Conservation (phyloP, 2,329 filamentous ascomycete genomes). For the Alternaria triticimaculans region DNA sequence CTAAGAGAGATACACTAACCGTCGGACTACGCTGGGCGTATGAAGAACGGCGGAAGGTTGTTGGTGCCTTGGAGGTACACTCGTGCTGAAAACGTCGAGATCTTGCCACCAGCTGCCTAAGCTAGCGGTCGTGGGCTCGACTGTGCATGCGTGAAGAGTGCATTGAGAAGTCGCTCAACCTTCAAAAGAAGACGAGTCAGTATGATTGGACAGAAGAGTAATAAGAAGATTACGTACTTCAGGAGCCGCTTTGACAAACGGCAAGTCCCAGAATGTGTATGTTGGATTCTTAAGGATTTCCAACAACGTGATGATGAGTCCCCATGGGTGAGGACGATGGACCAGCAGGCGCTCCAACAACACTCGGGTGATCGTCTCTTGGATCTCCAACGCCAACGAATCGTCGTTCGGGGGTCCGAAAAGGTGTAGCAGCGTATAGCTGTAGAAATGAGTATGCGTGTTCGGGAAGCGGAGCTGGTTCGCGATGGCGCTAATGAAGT, state of each 20-base stretch:
- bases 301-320: conserved; percentile 83
- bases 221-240: conserved; percentile 61
- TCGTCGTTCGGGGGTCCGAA: conserved; percentile 70
- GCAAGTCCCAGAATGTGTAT: conserved; percentile 90
- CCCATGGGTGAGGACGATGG: conserved; percentile 95
- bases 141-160: conserved; percentile 55
- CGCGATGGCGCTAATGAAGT: conserved; percentile 80
- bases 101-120: conserved; percentile 21
- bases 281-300: conserved; percentile 91
- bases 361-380: conserved; percentile 88
- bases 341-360: conserved; percentile 86
- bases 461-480: conserved; percentile 94
- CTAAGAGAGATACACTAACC: conserved; percentile 23
- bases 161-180: conserved; percentile 56
- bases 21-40: conserved; percentile 37
- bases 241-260: conserved; percentile 87
- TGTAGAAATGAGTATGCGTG: conserved; percentile 91
- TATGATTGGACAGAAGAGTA: conserved; percentile 9
- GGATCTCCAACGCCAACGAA: conserved; percentile 73
- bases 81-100: conserved; percentile 19
- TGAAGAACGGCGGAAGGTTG: conserved; percentile 43
- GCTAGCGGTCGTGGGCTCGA: conserved; percentile 53
- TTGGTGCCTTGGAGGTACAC: conserved; percentile 19
- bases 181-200: conserved; percentile 31
- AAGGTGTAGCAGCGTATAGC: conserved; percentile 80